Evolutionary conservation across 768 basidiomycete genomes (phyloP).

Genomic region (Tylopilus sp.): DNA sequence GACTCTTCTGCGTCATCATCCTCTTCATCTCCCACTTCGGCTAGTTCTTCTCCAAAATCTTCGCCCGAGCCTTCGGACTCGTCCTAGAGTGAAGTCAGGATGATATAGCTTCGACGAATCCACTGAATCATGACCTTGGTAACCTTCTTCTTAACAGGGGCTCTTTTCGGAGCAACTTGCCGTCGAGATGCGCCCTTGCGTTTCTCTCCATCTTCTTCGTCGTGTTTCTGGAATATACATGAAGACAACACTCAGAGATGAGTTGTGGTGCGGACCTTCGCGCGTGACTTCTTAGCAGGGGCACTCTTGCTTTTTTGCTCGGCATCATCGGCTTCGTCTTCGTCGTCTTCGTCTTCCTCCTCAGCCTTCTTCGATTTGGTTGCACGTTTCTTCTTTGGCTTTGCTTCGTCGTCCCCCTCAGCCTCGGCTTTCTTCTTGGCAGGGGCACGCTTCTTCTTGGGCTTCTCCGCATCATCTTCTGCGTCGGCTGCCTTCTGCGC

Average conservation of each 20-base stretch:
- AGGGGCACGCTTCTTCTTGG: conserved; percentile 46
- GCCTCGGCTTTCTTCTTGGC: conserved; percentile 35
- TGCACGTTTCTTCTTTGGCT: conserved; percentile 35
- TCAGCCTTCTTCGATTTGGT: conserved; percentile 32
- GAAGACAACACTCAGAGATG: conserved; percentile 8
- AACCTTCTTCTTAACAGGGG: conserved; percentile 42
- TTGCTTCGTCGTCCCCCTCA: conserved; percentile 35
- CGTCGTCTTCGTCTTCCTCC: conserved; percentile 35
- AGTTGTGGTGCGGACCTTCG: conserved; percentile 31
- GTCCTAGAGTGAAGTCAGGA: conserved; percentile 13
- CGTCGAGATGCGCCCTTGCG: conserved; percentile 48
- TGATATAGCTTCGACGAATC: neutral
- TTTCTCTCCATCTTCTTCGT: conserved; percentile 38
- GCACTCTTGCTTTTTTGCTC: conserved; percentile 32
- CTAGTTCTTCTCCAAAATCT: conserved; percentile 45
- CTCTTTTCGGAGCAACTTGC: conserved; percentile 47
- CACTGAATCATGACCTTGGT: conserved; percentile 31
- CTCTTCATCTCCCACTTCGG: conserved; percentile 46
- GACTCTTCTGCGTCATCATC: conserved; percentile 39
- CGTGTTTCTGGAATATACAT: conserved; percentile 27
- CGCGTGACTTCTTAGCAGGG: conserved; percentile 33
- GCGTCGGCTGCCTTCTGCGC: conserved; percentile 58
- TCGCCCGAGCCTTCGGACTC: conserved; percentile 44
- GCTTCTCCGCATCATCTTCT: conserved; percentile 51
- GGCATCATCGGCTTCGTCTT: conserved; percentile 29